Percentiles rank a stretch among this genome's conserved stretches.
phyloP scores from a whole-genome alignment of 2,329 filamentous ascomycete species.

The Talaromyces sp. region DNA sequence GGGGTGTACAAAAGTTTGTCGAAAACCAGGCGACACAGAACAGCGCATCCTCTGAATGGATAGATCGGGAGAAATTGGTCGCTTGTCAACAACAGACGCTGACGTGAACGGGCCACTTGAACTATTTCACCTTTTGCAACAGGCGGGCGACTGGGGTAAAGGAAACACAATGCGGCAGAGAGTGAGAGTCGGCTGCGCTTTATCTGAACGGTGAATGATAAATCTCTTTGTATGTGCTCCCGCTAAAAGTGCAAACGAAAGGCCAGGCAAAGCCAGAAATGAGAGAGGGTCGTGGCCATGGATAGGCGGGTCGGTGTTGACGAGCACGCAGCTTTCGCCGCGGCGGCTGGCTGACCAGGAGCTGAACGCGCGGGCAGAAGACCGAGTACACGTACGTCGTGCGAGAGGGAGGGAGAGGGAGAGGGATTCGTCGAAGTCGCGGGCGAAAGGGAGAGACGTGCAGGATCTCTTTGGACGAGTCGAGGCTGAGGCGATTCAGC shows the following conservation, averaged over 20 bases:
- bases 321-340: background rate
- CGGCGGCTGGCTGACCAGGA: background rate
- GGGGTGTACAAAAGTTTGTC: background rate
- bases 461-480: background rate
- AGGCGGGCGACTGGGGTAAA: background rate
- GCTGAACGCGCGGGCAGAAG: background rate
- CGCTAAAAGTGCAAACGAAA: conserved; percentile 1
- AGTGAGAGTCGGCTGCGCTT: background rate
- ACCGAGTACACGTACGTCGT: background rate
- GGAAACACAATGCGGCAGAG: background rate
- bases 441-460: too few species aligned
- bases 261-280: conserved; percentile 8
- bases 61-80: background rate
- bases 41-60: background rate
- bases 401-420: too few species aligned
- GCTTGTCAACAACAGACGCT: background rate
- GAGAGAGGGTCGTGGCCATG: conserved; percentile 9
- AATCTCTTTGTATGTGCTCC: background rate
- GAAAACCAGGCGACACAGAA: background rate
- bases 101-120: background rate
- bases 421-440: too few species aligned
- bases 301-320: conserved; percentile 3
- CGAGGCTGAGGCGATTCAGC: background rate
- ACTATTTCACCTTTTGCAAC: background rate
- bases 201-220: background rate